phyloP scores from a whole-genome alignment of 345 rosid genomes.

The Camelina neglecta region DNA sequence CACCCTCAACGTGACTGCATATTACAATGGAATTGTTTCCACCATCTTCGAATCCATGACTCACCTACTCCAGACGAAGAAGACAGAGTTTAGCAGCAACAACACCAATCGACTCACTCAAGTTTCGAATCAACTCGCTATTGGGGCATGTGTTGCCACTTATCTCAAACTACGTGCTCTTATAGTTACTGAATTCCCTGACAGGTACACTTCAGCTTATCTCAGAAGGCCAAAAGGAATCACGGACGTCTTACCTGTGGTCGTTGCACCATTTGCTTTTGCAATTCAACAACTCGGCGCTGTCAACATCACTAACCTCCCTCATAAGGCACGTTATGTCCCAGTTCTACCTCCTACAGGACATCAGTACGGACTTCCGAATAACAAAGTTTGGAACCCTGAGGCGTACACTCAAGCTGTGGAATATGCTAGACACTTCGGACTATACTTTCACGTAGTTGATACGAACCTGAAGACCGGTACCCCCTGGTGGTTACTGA shows the following conservation, averaged over 20 bases:
- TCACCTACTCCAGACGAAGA: not conserved
- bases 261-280: not conserved
- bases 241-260: not conserved
- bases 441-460: not conserved
- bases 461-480: not conserved
- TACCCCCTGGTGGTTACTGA: constrained; percentile 2
- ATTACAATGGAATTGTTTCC: constrained; percentile 1
- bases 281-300: not conserved
- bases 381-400: not conserved
- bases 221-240: not conserved
- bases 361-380: not conserved
- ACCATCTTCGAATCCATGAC: not conserved
- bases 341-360: not conserved
- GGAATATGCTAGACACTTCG: not conserved
- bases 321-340: not conserved
- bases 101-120: not conserved
- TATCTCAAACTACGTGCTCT: not conserved
- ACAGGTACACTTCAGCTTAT: not conserved
- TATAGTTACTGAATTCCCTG: not conserved
- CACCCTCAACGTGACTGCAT: too few species aligned
- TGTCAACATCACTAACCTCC: not conserved
- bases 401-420: not conserved
- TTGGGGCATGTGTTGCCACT: not conserved
- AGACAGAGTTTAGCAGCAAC: not conserved
- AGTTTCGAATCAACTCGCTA: not conserved